Percentiles rank a stretch among this genome's conserved stretches.
These are phyloP conservation scores for Serendipita sp. DNA, from an alignment of 768 basidiomycete genomes.

Conservation along the genomic window DNA sequence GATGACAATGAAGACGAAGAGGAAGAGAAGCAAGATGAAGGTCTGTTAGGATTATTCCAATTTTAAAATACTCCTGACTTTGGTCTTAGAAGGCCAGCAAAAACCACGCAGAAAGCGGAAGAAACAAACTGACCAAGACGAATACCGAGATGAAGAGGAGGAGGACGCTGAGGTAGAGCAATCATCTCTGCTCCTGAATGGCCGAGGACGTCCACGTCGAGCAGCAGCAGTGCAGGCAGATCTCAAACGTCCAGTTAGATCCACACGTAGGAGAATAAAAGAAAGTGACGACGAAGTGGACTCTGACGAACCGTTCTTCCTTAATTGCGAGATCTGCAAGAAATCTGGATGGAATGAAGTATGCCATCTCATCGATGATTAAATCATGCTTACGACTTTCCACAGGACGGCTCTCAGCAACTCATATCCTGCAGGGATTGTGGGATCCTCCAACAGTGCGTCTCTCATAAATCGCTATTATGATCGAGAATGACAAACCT, in stretches of 20 bases:
- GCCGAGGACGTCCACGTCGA: background rate
- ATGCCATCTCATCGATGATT: background rate
- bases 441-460: background rate
- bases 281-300: background rate
- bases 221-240: background rate
- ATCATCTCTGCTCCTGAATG: background rate
- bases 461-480: background rate
- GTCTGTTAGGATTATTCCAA: background rate
- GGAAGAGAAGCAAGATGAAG: background rate
- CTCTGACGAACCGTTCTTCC: background rate
- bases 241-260: background rate
- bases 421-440: constrained; percentile 1
- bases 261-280: background rate
- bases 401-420: background rate
- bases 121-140: background rate
- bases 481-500: background rate
- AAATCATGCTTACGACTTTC: background rate
- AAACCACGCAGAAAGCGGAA: background rate
- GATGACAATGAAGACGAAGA: background rate
- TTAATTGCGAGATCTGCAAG: constrained; percentile 3
- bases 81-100: background rate
- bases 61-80: background rate
- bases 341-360: constrained; percentile 4
- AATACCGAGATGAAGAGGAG: background rate
- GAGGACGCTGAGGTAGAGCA: background rate